These are phyloP conservation scores for Protea cynaroides DNA, from an alignment of 164 flowering plant species.

Conservation along the genomic window DNA sequence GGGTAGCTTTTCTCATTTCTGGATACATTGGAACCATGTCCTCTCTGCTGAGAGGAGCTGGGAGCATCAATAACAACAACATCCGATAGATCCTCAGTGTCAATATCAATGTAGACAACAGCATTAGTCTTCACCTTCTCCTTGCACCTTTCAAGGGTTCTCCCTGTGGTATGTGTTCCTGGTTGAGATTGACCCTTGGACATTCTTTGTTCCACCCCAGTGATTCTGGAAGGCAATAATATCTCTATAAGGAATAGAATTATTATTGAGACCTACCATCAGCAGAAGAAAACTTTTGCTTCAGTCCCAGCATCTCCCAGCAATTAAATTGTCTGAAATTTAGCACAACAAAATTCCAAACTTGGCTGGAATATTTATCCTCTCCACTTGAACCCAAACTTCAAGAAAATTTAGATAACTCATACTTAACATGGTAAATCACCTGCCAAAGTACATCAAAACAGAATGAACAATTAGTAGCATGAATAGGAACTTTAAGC, in stretches of 20 bases:
- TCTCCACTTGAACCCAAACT: background rate
- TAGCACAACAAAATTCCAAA: background rate
- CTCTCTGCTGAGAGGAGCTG: slow-evolving; percentile 29
- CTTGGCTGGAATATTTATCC: background rate
- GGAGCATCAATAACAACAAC: slow-evolving; percentile 39
- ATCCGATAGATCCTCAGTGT: slow-evolving; percentile 3
- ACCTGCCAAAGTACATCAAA: background rate
- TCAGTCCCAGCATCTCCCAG: background rate
- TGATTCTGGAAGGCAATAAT: background rate
- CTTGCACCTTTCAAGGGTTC: slow-evolving; percentile 21
- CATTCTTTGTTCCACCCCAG: slow-evolving; percentile 13
- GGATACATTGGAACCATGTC: slow-evolving; percentile 11
- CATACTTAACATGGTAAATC: background rate
- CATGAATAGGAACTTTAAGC: too few relatives aligned
- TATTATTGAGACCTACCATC: background rate
- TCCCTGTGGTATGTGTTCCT: slow-evolving; percentile 18
- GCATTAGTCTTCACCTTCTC: slow-evolving; percentile 25
- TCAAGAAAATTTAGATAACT: background rate
- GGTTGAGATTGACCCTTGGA: slow-evolving; percentile 25
- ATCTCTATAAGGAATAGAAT: background rate
- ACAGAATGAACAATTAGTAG: too few relatives aligned
- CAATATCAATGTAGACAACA: slow-evolving; percentile 52
- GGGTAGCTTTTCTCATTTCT: slow-evolving; percentile 17
- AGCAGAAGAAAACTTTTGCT: background rate
- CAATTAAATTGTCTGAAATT: too few relatives aligned